Conservation (phyloP, 805 yeast genomes). For the Wickerhamiella azymoides region DNA sequence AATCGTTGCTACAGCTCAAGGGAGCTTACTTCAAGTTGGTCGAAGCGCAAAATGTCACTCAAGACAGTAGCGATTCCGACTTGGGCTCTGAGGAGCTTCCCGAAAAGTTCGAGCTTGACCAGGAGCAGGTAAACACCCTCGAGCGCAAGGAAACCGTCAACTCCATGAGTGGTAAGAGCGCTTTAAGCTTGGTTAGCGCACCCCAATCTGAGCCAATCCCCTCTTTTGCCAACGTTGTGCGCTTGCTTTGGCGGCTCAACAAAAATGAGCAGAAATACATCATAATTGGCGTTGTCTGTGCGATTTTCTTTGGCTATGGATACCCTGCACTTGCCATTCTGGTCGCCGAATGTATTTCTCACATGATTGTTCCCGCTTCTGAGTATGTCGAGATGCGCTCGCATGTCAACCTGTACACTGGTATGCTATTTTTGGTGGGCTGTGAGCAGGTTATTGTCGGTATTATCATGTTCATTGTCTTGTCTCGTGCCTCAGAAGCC, state of each 20-base stretch:
- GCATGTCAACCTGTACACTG: conserved; percentile 24
- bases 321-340: conserved; percentile 28
- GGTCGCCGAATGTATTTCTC: conserved; percentile 25
- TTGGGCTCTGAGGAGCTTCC: not conserved
- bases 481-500: conserved; percentile 22
- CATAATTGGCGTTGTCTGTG: conserved; percentile 18
- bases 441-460: conserved; percentile 20
- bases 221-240: not conserved
- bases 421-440: conserved; percentile 27
- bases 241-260: not conserved
- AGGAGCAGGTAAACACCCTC: not conserved
- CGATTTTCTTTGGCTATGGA: conserved; percentile 26
- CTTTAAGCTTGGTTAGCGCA: too few species aligned
- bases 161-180: not conserved
- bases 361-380: conserved; percentile 25
- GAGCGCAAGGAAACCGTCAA: not conserved
- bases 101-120: not conserved
- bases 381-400: conserved; percentile 25
- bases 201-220: not conserved
- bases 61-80: not conserved
- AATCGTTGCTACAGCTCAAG: conserved; percentile 22
- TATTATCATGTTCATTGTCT: conserved; percentile 16
- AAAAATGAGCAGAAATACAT: conserved; percentile 18
- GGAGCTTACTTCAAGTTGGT: conserved; percentile 26
- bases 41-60: conserved; percentile 24